Conservation (phyloP, 768 basidiomycete genomes). For the Phlegmacium glaucopus region DNA sequence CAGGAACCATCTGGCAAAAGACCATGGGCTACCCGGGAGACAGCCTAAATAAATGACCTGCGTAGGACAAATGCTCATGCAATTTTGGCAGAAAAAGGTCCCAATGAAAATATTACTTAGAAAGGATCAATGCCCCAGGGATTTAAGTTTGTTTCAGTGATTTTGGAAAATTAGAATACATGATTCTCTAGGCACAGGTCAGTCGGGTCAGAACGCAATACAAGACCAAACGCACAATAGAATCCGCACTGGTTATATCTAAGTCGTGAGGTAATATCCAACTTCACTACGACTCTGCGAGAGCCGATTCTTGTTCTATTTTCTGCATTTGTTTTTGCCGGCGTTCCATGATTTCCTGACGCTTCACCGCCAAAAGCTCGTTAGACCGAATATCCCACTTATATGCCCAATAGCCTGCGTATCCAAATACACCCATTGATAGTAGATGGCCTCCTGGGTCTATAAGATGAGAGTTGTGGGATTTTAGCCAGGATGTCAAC, state of each 20-base stretch:
- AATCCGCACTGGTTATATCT: slow-evolving; percentile 7
- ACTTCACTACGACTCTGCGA: slow-evolving; percentile 3
- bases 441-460: slow-evolving; percentile 72
- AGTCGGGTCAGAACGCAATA: not conserved
- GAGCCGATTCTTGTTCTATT: slow-evolving; percentile 19
- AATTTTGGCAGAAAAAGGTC: too few species aligned
- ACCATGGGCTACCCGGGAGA: too few species aligned
- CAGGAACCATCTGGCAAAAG: too few species aligned
- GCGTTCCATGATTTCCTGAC: slow-evolving; percentile 52
- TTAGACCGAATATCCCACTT: slow-evolving; percentile 61
- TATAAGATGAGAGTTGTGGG: slow-evolving; percentile 23
- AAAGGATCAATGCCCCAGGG: too few species aligned
- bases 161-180: too few species aligned
- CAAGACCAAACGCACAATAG: slow-evolving; percentile 3
- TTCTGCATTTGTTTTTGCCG: slow-evolving; percentile 36
- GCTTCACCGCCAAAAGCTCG: slow-evolving; percentile 61
- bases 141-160: too few species aligned
- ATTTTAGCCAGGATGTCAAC: not conserved
- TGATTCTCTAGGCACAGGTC: not conserved
- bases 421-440: slow-evolving; percentile 68
- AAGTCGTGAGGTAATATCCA: slow-evolving; percentile 2
- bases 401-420: slow-evolving; percentile 72
- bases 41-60: too few species aligned
- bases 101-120: too few species aligned
- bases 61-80: too few species aligned